Evolutionary conservation across 2,329 filamentous ascomycete species (phyloP).

Genomic region (Phialemonium atrogriseum): DNA sequence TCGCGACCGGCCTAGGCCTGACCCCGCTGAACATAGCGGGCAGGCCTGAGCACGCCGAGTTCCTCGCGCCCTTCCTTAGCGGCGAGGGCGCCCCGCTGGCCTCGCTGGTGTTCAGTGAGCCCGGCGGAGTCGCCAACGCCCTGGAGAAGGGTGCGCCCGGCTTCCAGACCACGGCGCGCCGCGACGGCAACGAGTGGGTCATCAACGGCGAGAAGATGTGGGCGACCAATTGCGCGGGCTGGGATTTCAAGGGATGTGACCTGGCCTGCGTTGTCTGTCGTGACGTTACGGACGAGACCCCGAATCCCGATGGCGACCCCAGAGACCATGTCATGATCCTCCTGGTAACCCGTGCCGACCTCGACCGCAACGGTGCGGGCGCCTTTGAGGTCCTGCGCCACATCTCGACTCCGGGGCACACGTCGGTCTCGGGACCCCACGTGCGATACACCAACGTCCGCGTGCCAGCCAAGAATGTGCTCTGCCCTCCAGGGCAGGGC

Average conservation of each 20-base stretch:
- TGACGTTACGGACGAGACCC: constrained; percentile 16
- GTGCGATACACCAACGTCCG: constrained; percentile 37
- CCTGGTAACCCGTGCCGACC: constrained; percentile 36
- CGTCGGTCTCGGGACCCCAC: constrained; percentile 39
- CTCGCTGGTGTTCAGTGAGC: constrained; percentile 43
- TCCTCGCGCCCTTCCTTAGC: constrained; percentile 38
- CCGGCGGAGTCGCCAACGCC: constrained; percentile 42
- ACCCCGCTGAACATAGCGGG: constrained; percentile 39
- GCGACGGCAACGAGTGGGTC: constrained; percentile 41
- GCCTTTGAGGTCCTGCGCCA: constrained; percentile 39
- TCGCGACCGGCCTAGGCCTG: constrained; percentile 43
- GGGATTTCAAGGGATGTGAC: constrained; percentile 43
- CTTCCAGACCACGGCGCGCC: constrained; percentile 37
- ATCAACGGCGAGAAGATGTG: constrained; percentile 49
- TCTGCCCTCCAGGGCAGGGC: constrained; percentile 33
- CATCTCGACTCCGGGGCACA: constrained; percentile 35
- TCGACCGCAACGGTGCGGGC: constrained; percentile 31
- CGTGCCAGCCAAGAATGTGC: constrained; percentile 36
- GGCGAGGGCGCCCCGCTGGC: constrained; percentile 37
- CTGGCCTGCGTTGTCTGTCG: constrained; percentile 44
- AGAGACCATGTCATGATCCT: constrained; percentile 33
- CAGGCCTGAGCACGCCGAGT: constrained; percentile 30
- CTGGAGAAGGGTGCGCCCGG: constrained; percentile 39
- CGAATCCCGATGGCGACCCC: constrained; percentile 12
- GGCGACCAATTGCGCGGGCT: constrained; percentile 45